Evolutionary conservation across 805 yeast species (phyloP).

Genomic region (Ogataea nitratoaversa): DNA sequence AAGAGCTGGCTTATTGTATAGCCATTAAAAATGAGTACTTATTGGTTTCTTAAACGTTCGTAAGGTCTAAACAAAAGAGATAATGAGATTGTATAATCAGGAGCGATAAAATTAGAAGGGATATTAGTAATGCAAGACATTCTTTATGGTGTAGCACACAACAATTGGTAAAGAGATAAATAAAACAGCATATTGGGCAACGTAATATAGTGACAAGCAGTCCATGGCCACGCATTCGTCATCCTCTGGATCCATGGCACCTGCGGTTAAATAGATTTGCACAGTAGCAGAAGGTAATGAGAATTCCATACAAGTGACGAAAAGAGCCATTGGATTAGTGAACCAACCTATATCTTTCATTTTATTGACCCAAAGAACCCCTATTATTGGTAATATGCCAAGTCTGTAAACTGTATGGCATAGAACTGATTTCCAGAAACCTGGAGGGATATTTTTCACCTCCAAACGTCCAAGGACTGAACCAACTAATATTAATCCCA

Average conservation of each 20-base stretch:
- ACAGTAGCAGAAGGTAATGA: conserved; percentile 56
- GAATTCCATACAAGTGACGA: conserved; percentile 44
- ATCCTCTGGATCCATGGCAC: conserved; percentile 48
- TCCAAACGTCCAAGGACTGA: conserved; percentile 50
- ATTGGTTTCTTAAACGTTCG: no score
- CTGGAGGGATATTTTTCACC: conserved; percentile 41
- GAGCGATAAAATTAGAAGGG: neutral
- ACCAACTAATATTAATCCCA: conserved; percentile 50
- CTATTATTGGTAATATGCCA: conserved; percentile 47
- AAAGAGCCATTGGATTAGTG: conserved; percentile 35
- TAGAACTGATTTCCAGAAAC: conserved; percentile 55
- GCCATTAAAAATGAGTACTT: no score
- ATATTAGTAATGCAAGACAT: conserved; percentile 15
- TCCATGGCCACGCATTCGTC: conserved; percentile 45
- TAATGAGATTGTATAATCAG: neutral
- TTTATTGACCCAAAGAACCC: conserved; percentile 46
- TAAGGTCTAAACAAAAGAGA: no score
- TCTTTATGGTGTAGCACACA: conserved; percentile 39
- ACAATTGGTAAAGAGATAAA: conserved; percentile 47
- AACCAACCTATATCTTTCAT: conserved; percentile 47
- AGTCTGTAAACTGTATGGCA: conserved; percentile 39
- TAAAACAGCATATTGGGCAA: conserved; percentile 44
- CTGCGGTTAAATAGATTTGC: conserved; percentile 55
- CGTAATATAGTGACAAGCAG: conserved; percentile 48
- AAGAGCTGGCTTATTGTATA: no score